phyloP scores from a whole-genome alignment of 306 rosid species.

The Gleditsia sinensis region DNA sequence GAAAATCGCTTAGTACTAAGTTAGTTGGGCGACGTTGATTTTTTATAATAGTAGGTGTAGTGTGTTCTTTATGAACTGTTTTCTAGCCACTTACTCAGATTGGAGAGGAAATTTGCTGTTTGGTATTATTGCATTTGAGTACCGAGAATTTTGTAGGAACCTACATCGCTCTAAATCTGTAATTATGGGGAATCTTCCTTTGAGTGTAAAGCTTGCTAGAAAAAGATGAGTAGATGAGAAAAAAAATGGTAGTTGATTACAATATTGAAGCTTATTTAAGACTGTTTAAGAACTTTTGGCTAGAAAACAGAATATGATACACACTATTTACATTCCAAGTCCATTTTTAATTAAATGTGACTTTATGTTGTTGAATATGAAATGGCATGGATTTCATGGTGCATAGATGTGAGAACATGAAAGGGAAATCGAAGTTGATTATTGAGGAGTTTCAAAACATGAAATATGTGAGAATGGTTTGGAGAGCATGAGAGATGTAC shows the following conservation, averaged over 20 bases:
- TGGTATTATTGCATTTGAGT: not conserved
- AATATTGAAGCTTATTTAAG: not conserved
- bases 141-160: not conserved
- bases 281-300: not conserved
- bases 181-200: not conserved
- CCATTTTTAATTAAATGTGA: not conserved
- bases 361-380: not conserved
- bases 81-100: not conserved
- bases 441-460: not conserved
- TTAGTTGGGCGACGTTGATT: not conserved
- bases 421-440: no score
- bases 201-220: not conserved
- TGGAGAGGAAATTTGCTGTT: not conserved
- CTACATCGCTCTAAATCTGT: no score
- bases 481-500: not conserved
- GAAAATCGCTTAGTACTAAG: not conserved
- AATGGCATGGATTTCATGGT: not conserved
- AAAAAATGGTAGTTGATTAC: not conserved
- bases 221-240: not conserved
- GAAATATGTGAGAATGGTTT: not conserved
- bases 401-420: no score
- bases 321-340: not conserved
- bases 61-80: not conserved
- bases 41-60: not conserved
- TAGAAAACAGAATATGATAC: not conserved